Conservation (phyloP, 352 stramenopile genomes). For the Globisporangium rhizosaccharum region DNA sequence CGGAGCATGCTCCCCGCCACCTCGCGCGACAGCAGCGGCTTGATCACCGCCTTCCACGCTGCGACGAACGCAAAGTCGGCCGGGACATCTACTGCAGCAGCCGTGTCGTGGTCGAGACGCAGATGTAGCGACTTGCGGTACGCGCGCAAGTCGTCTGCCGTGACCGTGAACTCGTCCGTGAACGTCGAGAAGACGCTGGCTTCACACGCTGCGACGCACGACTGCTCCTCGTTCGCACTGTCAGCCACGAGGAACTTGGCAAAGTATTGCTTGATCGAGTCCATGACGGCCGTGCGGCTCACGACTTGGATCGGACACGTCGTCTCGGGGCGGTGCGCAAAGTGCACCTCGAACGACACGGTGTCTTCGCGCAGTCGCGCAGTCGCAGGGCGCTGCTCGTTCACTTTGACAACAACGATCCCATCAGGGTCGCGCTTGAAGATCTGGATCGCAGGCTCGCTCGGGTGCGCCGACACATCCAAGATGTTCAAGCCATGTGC, state of each 20-base stretch:
- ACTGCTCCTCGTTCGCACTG: conserved; percentile 47
- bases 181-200: conserved; percentile 59
- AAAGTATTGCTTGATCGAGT: conserved; percentile 74
- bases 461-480: conserved; percentile 29
- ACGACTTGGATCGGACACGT: conserved; percentile 49
- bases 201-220: conserved; percentile 50
- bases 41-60: conserved; percentile 76
- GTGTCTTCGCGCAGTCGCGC: conserved; percentile 34
- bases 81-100: conserved; percentile 25
- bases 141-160: conserved; percentile 40
- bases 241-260: conserved; percentile 70
- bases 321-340: conserved; percentile 39
- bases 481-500: conserved; percentile 28
- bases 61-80: conserved; percentile 78
- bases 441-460: conserved; percentile 48
- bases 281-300: conserved; percentile 25
- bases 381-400: conserved; percentile 53
- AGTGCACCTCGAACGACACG: conserved; percentile 52
- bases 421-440: conserved; percentile 19
- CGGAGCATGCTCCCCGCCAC: conserved; percentile 78
- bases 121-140: conserved; percentile 64
- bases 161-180: conserved; percentile 55
- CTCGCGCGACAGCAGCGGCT: conserved; percentile 80
- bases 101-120: background rate
- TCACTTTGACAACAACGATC: conserved; percentile 42